These are phyloP conservation scores for Candida sonorensis DNA, from an alignment of 805 yeast species.

Conservation along the genomic window DNA sequence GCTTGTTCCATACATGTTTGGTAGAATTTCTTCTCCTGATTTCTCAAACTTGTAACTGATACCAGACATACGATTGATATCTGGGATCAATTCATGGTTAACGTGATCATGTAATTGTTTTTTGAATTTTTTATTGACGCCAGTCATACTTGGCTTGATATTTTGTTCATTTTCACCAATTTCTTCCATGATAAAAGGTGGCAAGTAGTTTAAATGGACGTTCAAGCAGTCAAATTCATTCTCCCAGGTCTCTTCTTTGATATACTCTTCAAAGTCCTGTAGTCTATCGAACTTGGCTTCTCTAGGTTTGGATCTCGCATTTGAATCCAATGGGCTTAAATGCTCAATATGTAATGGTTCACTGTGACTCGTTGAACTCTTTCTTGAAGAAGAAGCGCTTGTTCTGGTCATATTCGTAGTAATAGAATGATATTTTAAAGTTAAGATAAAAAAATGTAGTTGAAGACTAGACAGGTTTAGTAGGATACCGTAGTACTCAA, in stretches of 20 bases:
- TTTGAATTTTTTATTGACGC: constrained; percentile 54
- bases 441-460: too few species aligned
- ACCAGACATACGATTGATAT: constrained; percentile 48
- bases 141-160: constrained; percentile 55
- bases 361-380: constrained; percentile 1
- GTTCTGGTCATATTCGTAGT: constrained; percentile 1
- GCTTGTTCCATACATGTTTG: constrained; percentile 28
- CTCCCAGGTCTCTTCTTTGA: constrained; percentile 41
- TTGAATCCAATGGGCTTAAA: neutral
- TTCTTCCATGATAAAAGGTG: constrained; percentile 49
- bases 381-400: constrained; percentile 2
- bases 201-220: constrained; percentile 6
- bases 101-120: constrained; percentile 63
- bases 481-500: too few species aligned
- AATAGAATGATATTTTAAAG: too few species aligned
- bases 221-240: constrained; percentile 6
- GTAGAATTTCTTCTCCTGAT: constrained; percentile 35
- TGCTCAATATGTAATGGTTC: constrained; percentile 4
- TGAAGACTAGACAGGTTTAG: too few species aligned
- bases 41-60: constrained; percentile 27
- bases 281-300: constrained; percentile 43
- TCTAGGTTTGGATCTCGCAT: constrained; percentile 1
- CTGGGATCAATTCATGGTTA: constrained; percentile 53
- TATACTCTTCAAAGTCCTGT: constrained; percentile 45
- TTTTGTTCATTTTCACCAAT: constrained; percentile 58